These are phyloP conservation scores for Cladobotryum protrusum DNA, from an alignment of 2,329 filamentous ascomycete genomes.

Conservation along the genomic window DNA sequence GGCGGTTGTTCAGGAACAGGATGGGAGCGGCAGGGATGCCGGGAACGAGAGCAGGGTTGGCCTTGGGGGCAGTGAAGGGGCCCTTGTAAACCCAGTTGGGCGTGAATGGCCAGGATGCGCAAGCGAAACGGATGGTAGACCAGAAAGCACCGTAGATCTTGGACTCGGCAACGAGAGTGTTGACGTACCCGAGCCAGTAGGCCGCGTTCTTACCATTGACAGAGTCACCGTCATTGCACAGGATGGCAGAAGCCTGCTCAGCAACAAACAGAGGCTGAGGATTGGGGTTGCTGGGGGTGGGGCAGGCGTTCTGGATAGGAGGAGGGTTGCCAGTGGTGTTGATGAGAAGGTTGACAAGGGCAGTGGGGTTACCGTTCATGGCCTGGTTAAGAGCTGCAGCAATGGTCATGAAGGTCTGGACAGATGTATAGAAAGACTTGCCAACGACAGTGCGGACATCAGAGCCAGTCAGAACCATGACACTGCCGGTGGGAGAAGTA, in stretches of 20 bases:
- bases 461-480: neutral
- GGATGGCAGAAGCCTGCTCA: too few relatives aligned
- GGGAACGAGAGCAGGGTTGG: conserved; percentile 12
- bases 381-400: neutral
- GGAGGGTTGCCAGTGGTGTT: neutral
- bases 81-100: conserved; percentile 35
- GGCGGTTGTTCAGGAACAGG: conserved; percentile 35
- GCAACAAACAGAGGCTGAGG: too few relatives aligned
- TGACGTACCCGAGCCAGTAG: too few relatives aligned
- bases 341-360: neutral
- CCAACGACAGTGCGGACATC: conserved; percentile 1
- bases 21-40: conserved; percentile 35
- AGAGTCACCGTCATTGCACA: too few relatives aligned
- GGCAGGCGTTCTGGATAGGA: neutral
- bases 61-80: conserved; percentile 23
- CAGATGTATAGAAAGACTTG: neutral
- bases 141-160: conserved; percentile 16
- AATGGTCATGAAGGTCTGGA: neutral
- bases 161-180: too few relatives aligned
- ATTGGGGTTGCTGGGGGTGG: neutral
- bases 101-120: conserved; percentile 30
- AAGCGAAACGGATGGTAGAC: conserved; percentile 31
- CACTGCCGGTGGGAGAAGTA: neutral
- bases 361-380: conserved; percentile 1
- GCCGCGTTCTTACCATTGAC: too few relatives aligned